phyloP scores from a whole-genome alignment of 2,329 filamentous ascomycete genomes.

The Fusarium transvaalense region DNA sequence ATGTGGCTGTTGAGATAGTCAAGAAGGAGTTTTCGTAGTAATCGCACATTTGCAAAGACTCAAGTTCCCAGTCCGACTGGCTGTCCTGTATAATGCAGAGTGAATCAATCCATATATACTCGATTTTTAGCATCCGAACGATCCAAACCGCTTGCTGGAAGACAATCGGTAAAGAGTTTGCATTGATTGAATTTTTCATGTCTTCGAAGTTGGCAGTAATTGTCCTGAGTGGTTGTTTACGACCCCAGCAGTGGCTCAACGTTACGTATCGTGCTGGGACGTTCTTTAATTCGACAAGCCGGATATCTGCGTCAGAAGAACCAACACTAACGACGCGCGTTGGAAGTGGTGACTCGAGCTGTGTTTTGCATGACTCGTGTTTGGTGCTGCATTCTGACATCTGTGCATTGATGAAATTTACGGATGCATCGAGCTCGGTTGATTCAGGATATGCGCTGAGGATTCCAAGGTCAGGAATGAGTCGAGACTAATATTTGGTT shows the following conservation, averaged over 20 bases:
- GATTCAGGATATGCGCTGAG: too few species aligned
- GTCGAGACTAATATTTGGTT: too few species aligned
- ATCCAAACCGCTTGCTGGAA: not conserved
- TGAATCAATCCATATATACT: not conserved
- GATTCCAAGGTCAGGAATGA: too few species aligned
- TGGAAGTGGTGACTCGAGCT: too few species aligned
- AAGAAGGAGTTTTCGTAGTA: not conserved
- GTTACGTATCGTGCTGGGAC: not conserved
- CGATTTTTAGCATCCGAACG: not conserved
- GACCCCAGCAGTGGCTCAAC: not conserved
- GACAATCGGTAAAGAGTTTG: not conserved
- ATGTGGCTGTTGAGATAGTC: not conserved
- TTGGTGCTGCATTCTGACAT: too few species aligned
- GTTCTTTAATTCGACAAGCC: too few species aligned
- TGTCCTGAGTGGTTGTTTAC: not conserved
- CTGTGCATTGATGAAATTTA: too few species aligned
- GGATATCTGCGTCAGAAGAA: too few species aligned
- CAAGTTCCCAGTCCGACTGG: not conserved
- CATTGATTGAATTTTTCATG: fast-evolving
- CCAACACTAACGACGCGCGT: too few species aligned
- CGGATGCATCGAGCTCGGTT: too few species aligned
- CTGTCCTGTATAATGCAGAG: not conserved
- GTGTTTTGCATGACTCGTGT: too few species aligned
- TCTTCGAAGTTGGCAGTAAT: fast-evolving
- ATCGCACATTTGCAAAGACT: not conserved